phyloP scores from a whole-genome alignment of 23 red algal genomes.

The Gracilariopsis chorda region DNA sequence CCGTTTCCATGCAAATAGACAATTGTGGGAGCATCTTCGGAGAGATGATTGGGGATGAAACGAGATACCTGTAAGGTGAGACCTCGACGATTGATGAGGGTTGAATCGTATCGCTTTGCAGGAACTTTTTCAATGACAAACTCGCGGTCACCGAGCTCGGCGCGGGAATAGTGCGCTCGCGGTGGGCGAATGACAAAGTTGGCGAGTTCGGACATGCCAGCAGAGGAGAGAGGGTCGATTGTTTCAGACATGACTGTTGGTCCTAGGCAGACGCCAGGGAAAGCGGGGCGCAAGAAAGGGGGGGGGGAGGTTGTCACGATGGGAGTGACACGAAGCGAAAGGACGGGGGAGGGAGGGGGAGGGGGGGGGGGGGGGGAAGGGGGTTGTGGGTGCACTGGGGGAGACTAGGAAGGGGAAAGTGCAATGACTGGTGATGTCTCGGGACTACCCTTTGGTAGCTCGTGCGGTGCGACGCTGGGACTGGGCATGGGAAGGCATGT shows the following conservation, averaged over 20 bases:
- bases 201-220: conserved; percentile 67
- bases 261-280: background rate
- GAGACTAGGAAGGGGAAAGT: background rate
- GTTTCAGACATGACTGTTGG: conserved; percentile 21
- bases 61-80: conserved; percentile 26
- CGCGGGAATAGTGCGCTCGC: conserved; percentile 57
- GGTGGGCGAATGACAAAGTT: conserved; percentile 84
- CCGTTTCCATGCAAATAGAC: conserved; percentile 86
- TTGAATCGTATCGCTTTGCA: conserved; percentile 43
- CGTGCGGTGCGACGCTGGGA: too few species aligned
- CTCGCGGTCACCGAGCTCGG: conserved; percentile 58
- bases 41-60: background rate
- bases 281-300: too few species aligned
- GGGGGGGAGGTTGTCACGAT: background rate
- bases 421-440: too few species aligned
- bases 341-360: background rate
- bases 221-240: conserved; percentile 48
- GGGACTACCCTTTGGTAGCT: too few species aligned
- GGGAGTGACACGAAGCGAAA: background rate
- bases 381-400: background rate
- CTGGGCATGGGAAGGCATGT: too few species aligned
- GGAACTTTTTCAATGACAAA: conserved; percentile 36
- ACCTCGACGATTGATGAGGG: conserved; percentile 44
- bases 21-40: conserved; percentile 44
- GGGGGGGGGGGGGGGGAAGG: background rate